A percentile compares a stretch with the other conserved stretches of the same genome.
Conservation (phyloP, 75 land plant genomes). For the Larix kaempferi region DNA sequence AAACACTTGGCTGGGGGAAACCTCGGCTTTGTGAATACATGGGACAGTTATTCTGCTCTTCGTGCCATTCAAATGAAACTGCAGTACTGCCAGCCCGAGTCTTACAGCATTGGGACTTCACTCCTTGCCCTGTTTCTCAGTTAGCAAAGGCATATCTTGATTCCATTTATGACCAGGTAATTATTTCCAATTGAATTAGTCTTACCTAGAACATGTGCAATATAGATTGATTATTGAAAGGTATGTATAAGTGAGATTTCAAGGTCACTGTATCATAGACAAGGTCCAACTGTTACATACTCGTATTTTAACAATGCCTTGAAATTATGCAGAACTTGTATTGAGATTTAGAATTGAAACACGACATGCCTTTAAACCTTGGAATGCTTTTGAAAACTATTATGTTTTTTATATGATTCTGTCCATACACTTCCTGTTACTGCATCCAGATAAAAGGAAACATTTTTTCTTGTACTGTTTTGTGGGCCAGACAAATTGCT, state of each 20-base stretch:
- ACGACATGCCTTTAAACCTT: background rate
- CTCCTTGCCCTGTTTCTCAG: constrained; percentile 83
- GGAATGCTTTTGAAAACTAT: background rate
- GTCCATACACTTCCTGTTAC: background rate
- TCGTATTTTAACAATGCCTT: background rate
- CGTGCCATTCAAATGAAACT: constrained; percentile 87
- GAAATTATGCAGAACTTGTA: background rate
- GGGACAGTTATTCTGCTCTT: constrained; percentile 78
- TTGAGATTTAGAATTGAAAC: background rate
- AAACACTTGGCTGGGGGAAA: constrained; percentile 74
- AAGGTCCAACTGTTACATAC: background rate
- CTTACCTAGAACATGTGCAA: background rate
- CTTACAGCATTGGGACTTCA: constrained; percentile 89
- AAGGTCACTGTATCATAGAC: background rate
- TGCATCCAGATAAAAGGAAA: background rate
- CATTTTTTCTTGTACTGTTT: background rate
- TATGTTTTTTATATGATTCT: background rate
- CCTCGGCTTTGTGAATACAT: constrained; percentile 95
- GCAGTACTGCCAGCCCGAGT: constrained; percentile 91
- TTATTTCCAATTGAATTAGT: background rate
- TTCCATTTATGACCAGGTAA: constrained; percentile 89
- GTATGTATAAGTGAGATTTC: background rate
- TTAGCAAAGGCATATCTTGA: constrained; percentile 92
- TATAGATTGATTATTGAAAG: background rate
- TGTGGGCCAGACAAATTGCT: background rate